Evolutionary conservation across 257 asterid species (phyloP).

Genomic region (Solanum sparsipilum): DNA sequence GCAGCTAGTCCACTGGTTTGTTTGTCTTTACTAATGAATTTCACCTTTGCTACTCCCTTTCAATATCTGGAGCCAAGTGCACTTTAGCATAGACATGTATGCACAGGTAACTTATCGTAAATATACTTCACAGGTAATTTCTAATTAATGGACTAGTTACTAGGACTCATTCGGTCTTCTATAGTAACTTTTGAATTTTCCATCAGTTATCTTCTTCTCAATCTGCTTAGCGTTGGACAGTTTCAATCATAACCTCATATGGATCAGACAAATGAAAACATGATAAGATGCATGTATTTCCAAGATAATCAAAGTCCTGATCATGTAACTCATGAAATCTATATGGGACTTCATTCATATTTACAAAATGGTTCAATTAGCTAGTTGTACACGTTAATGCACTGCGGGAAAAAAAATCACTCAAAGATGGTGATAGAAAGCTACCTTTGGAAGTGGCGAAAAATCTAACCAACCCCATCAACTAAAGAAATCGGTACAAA

Average conservation of each 20-base stretch:
- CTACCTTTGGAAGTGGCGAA: constrained; percentile 13
- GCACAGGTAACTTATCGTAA: not conserved
- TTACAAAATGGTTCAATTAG: not conserved
- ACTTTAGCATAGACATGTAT: not conserved
- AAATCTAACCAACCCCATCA: constrained; percentile 15
- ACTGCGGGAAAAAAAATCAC: not conserved
- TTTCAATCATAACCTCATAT: not conserved
- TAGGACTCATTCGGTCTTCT: not conserved
- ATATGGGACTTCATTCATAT: not conserved
- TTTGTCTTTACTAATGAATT: not conserved
- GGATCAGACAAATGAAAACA: not conserved
- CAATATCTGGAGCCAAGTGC: not conserved
- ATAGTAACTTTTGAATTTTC: not conserved
- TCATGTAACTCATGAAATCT: not conserved
- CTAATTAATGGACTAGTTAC: not conserved
- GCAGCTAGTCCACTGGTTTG: not conserved
- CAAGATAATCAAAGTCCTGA: not conserved
- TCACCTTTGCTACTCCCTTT: not conserved
- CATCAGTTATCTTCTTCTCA: not conserved
- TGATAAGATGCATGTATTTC: not conserved
- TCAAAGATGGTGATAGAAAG: not conserved
- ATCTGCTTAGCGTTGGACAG: not conserved
- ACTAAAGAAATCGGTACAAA: not conserved
- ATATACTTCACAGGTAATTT: not conserved
- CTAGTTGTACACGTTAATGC: not conserved